Conservation (phyloP, 2,329 filamentous ascomycete genomes). For the Fusarium subtropicale region DNA sequence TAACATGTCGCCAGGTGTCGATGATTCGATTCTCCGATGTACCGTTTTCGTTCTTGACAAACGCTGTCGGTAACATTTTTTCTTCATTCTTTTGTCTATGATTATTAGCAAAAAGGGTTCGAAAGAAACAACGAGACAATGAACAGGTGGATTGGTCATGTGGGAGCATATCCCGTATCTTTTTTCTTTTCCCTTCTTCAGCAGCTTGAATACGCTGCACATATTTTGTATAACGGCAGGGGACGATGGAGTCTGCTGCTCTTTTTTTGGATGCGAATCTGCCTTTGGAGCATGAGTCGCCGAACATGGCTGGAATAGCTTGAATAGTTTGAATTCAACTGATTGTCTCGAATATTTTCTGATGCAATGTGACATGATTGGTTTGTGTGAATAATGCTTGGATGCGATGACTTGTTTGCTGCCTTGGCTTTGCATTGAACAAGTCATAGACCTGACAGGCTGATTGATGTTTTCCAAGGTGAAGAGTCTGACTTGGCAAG, state of each 20-base stretch:
- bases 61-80: constrained; percentile 11
- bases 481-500: not conserved
- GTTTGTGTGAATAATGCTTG: not conserved
- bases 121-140: constrained; percentile 20
- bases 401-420: not conserved
- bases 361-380: not conserved
- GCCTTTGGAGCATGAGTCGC: constrained; percentile 25
- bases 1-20: constrained; percentile 21
- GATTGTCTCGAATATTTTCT: constrained; percentile 25
- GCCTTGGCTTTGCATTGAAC: not conserved
- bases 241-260: constrained; percentile 35
- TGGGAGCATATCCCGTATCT: constrained; percentile 3
- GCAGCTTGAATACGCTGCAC: constrained; percentile 21
- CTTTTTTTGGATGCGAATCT: constrained; percentile 33
- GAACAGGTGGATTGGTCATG: constrained; percentile 25
- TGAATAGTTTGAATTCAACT: constrained; percentile 39
- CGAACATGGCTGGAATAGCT: constrained; percentile 29
- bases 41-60: constrained; percentile 19
- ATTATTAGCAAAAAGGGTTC: constrained; percentile 24
- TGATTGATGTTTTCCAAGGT: not conserved
- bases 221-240: constrained; percentile 40
- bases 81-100: constrained; percentile 16
- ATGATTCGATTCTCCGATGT: constrained; percentile 6
- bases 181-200: constrained; percentile 32
- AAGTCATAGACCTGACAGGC: not conserved